Base-by-base conservation (phyloP, 352 stramenopile genomes). In the Globisporangium nagaii region DNA sequence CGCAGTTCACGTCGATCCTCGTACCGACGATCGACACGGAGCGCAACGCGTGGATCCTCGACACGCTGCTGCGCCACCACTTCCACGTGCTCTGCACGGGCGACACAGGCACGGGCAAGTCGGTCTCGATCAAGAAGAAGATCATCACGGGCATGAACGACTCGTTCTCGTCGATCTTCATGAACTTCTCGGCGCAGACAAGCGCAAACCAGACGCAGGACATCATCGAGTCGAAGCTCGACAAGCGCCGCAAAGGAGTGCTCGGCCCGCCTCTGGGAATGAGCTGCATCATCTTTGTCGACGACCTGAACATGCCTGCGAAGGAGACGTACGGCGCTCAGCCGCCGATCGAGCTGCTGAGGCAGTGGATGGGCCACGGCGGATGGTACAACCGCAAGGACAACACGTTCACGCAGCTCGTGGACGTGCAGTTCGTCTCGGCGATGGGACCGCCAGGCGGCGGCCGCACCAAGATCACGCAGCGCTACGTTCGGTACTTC, bases 361-460 rank as follows among this genome's bases (percentile, higher is more conserved):
- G 92, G 1, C 91, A 97, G 63, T 97, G 89, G 87, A 97, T 97
- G 86, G 92, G 95, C 19, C 89, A 98, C 55, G 86, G 83, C 5
- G 92, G 92, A 5, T 98, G 90, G 90, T 98, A 98, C 71, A 93
- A 98, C 51, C 84, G 88, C 56, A 95, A 97, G 51, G 89, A 97
- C 57, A 96, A 96, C 52, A 84, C 86, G 27, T 98, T 96, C 62
- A 90, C 80, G 9, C 79, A 96, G 51, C 72, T 98, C n/a, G 84
- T 96, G 1, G 89, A 97, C 50, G 86, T 97, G n/a, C 88, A 97
- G 53, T 97, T 97, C 55, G 79, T 96, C 41, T 84, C 85, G 12
- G 90, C 86, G 15, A 98, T 98, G 91, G 93, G 91, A 3, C 92
- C 93, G 11, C 89, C 93, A 2, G 93, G 92, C 6, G 92, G 93